Percentiles rank a stretch among this genome's conserved stretches.
These are phyloP conservation scores for Rhodocollybia butyracea DNA, from an alignment of 768 basidiomycete species.

Conservation along the genomic window DNA sequence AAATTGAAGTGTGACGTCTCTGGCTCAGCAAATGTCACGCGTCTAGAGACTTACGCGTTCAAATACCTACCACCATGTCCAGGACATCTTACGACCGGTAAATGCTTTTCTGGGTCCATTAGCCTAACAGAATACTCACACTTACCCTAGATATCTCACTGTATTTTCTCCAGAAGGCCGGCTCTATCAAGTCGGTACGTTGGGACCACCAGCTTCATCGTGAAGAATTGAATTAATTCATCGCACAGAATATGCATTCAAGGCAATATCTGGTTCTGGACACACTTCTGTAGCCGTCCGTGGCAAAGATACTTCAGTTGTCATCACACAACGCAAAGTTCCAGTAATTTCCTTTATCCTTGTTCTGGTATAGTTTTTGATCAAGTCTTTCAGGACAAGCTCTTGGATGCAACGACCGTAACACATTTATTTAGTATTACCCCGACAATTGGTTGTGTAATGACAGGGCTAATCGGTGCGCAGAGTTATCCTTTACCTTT, in stretches of 20 bases:
- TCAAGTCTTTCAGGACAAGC: constrained; percentile 67
- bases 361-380: neutral
- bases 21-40: neutral
- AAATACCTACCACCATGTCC: constrained; percentile 59
- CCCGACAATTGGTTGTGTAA: constrained; percentile 93
- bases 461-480: constrained; percentile 95
- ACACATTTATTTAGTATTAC: constrained; percentile 97
- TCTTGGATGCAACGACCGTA: constrained; percentile 90
- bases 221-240: constrained; percentile 10
- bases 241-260: constrained; percentile 95
- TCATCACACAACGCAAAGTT: constrained; percentile 98
- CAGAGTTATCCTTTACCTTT: constrained; percentile 2
- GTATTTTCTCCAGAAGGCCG: constrained; percentile 97
- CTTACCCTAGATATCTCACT: constrained; percentile 72
- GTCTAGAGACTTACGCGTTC: constrained; percentile 3
- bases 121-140: neutral
- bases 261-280: constrained; percentile 95
- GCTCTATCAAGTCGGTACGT: constrained; percentile 96
- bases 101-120: neutral
- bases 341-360: constrained; percentile 49
- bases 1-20: neutral
- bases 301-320: constrained; percentile 91
- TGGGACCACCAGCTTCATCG: neutral
- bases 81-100: constrained; percentile 92
- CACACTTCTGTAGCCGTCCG: constrained; percentile 92